Base-by-base conservation (phyloP, 75 land plant species). In the Cunninghamia lanceolata region DNA sequence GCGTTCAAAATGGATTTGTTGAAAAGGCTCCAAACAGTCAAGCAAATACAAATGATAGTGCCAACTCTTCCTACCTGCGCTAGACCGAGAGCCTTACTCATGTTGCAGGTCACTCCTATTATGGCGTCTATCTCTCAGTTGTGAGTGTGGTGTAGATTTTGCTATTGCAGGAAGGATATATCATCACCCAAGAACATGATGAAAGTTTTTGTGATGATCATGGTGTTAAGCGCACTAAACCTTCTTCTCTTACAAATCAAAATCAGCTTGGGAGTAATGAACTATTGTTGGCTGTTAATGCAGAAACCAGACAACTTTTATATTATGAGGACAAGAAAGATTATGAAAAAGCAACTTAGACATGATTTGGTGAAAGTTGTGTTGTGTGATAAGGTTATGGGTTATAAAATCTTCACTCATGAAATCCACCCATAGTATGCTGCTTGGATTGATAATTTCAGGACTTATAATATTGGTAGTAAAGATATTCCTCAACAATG, bases 191-290 rank as follows among this genome's bases (percentile, higher is more conserved):
- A 83, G 95, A 95, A 71, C 99, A 97, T 76, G 94, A 94, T 56
- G 98, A 95, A 78, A 91, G 98, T 91, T 86, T 94, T 98, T 28
- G 93, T 97, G 38, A 96, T 97, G 99, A 97, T 98, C 21, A 97
- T 97, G 96, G 92, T 97, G 89, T 97, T 35, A 93, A 94, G 91
- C 91, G 78, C 59, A 91, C 96, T 7, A 94, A 94, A 85, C 90
- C 94, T 74, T 94, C 93, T 78, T 56, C 89, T 54, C 45, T 95
- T 35, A 94, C 94, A 73, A 92, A 89, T 84, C 98, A 94, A 82
- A 94, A 94, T 19, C 91, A 96, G 28, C 92, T 97, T 59, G 99
- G 99, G 9, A 93, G 94, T 83, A 98, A 97, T 89, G 99, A 97
- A 80, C 73, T 96, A 46, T 71, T 96, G 52, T 90, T 97, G 87